Evolutionary conservation across 2,329 filamentous ascomycete genomes (phyloP).

Genomic region (Cercospora brassicicola): DNA sequence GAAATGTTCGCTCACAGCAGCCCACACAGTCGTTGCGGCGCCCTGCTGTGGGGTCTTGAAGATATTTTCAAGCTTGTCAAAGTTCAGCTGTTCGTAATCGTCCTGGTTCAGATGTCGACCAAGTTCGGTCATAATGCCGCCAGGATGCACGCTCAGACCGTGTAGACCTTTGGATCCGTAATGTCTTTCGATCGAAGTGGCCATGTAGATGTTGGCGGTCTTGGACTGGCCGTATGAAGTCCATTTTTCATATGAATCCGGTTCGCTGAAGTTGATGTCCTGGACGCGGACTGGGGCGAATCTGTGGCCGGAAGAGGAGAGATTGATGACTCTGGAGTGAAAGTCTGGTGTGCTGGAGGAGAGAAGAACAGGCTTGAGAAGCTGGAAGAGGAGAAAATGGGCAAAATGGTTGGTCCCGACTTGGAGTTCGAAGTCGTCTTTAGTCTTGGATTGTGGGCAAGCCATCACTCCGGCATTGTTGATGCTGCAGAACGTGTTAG

Average conservation of each 20-base stretch:
- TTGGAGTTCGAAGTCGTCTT: conserved; percentile 45
- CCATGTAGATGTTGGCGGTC: conserved; percentile 53
- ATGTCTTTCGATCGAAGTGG: conserved; percentile 53
- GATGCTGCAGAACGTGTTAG: conserved; percentile 55
- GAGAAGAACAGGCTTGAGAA: conserved; percentile 51
- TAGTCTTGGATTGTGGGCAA: conserved; percentile 31
- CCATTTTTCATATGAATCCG: conserved; percentile 38
- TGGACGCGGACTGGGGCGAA: conserved; percentile 39
- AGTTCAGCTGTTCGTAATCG: conserved; percentile 18
- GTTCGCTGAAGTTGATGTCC: conserved; percentile 43
- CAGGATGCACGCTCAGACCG: conserved; percentile 49
- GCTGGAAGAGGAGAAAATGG: conserved; percentile 57
- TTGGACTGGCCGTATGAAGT: conserved; percentile 53
- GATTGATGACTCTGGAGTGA: conserved; percentile 50
- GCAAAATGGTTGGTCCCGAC: conserved; percentile 53
- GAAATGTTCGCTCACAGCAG: conserved; percentile 45
- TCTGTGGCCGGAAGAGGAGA: conserved; percentile 50
- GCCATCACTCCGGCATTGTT: conserved; percentile 43
- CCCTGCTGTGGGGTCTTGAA: conserved; percentile 47
- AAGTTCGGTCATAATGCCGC: conserved; percentile 41
- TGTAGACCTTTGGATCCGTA: conserved; percentile 50
- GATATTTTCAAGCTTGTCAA: conserved; percentile 23
- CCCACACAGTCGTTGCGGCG: conserved; percentile 52
- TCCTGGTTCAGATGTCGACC: conserved; percentile 24
- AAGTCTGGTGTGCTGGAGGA: conserved; percentile 43